These are phyloP conservation scores for Carpinus fangiana DNA, from an alignment of 306 rosid species.

Conservation along the genomic window DNA sequence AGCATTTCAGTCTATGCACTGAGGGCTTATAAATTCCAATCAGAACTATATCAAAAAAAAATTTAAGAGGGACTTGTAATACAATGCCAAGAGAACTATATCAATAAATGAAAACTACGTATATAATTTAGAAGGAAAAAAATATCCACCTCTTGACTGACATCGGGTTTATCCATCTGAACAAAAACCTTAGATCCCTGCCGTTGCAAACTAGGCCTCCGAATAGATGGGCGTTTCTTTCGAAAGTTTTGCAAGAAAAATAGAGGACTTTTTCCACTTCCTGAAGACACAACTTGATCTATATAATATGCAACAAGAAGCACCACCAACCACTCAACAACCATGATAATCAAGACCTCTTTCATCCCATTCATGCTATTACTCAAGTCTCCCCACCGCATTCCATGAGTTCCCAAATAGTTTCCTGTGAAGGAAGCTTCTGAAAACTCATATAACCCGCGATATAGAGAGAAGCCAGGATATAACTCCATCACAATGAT, in stretches of 20 bases:
- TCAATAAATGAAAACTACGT: background rate
- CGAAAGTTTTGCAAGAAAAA: constrained; percentile 53
- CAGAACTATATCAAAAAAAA: background rate
- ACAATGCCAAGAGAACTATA: background rate
- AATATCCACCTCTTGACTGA: constrained; percentile 72
- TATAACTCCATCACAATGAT: constrained; percentile 68
- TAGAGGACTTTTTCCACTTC: constrained; percentile 62
- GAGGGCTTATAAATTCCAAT: background rate
- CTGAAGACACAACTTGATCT: constrained; percentile 63
- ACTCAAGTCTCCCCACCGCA: constrained; percentile 74
- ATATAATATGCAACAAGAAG: constrained; percentile 60
- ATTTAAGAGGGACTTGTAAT: too few species aligned
- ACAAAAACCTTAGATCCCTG: constrained; percentile 70
- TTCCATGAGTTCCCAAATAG: constrained; percentile 60
- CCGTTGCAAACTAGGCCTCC: constrained; percentile 52
- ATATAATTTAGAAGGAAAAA: background rate
- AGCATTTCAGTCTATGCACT: background rate
- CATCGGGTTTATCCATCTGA: constrained; percentile 76
- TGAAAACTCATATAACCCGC: constrained; percentile 78
- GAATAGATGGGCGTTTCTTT: constrained; percentile 48
- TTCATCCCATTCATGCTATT: constrained; percentile 65
- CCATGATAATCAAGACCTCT: constrained; percentile 63
- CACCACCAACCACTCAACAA: constrained; percentile 66
- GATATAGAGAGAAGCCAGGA: constrained; percentile 79
- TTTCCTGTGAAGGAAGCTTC: constrained; percentile 51